Conservation (phyloP, 2,329 filamentous ascomycete genomes). For the Fusarium euwallaceae region DNA sequence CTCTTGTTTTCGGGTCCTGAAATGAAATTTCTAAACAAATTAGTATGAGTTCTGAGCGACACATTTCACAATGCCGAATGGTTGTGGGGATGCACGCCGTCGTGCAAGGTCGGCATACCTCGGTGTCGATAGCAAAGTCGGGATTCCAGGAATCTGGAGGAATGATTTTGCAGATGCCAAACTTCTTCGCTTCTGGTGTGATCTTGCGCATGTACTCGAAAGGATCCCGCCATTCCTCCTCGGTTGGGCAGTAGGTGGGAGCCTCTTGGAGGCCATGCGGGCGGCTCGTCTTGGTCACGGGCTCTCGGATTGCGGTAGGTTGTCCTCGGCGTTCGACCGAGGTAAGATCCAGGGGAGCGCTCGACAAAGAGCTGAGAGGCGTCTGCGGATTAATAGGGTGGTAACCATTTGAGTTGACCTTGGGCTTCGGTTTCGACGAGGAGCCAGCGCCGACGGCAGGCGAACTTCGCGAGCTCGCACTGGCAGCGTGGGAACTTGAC, state of each 20-base stretch:
- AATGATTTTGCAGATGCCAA: constrained; percentile 95
- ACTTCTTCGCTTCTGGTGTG: constrained; percentile 84
- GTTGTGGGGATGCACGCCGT: constrained; percentile 19
- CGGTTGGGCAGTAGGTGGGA: constrained; percentile 89
- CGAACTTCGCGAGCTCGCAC: constrained; percentile 66
- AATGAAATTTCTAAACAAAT: constrained; percentile 85
- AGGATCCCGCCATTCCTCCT: constrained; percentile 95
- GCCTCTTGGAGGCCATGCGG: constrained; percentile 90
- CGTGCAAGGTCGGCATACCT: constrained; percentile 67
- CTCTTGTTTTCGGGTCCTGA: constrained; percentile 94
- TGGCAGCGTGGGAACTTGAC: constrained; percentile 57
- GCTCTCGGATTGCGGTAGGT: constrained; percentile 80
- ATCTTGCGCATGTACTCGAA: constrained; percentile 96
- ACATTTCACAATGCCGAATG: constrained; percentile 6
- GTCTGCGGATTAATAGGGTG: constrained; percentile 64
- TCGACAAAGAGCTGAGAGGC: constrained; percentile 69
- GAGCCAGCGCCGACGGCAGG: constrained; percentile 58
- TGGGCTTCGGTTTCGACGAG: constrained; percentile 64
- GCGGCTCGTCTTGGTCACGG: constrained; percentile 80
- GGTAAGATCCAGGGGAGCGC: constrained; percentile 80
- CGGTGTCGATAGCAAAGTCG: constrained; percentile 94
- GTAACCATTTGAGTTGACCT: constrained; percentile 67
- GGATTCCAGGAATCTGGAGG: constrained; percentile 96
- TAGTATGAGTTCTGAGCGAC: constrained; percentile 16
- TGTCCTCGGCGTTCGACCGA: constrained; percentile 94